These are phyloP conservation scores for Chrysosporium keratinophilum DNA, from an alignment of 2,329 filamentous ascomycete species.

Conservation along the genomic window DNA sequence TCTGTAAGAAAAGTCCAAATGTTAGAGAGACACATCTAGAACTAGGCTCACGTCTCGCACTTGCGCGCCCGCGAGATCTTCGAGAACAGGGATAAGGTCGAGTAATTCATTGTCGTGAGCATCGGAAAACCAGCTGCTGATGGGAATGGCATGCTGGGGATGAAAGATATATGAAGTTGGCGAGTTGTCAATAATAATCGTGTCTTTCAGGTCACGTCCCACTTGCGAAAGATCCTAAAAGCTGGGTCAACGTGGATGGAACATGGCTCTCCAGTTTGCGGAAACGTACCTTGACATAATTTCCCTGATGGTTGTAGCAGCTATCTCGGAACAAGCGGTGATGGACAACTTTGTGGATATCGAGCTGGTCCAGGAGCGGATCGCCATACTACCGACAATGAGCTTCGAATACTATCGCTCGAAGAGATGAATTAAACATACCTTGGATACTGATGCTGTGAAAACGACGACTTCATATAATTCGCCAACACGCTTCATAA, in stretches of 20 bases:
- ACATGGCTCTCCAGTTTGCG: not conserved
- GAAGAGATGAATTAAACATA: constrained; percentile 33
- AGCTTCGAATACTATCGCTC: constrained; percentile 8
- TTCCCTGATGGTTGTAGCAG: constrained; percentile 98
- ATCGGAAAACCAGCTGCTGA: constrained; percentile 99
- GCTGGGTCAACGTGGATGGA: not conserved
- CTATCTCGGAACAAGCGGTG: constrained; percentile 95
- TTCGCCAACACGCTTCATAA: constrained; percentile 97
- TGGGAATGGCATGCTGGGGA: constrained; percentile 94
- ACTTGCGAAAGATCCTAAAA: constrained; percentile 80
- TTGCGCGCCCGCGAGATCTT: constrained; percentile 80
- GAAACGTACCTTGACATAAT: constrained; percentile 71
- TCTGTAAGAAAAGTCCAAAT: not conserved
- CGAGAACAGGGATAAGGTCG: constrained; percentile 93
- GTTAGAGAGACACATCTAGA: constrained; percentile 68
- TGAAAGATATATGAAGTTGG: constrained; percentile 99
- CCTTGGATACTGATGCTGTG: constrained; percentile 96
- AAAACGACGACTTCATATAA: constrained; percentile 98
- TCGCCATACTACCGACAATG: constrained; percentile 65
- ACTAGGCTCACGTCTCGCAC: constrained; percentile 96
- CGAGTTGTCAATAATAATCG: constrained; percentile 99
- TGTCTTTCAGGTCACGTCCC: constrained; percentile 88
- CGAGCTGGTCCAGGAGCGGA: constrained; percentile 86
- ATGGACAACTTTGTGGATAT: constrained; percentile 94
- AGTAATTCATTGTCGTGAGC: constrained; percentile 97